Conservation (phyloP, 768 basidiomycete genomes). For the Auricularia auricula-judae region DNA sequence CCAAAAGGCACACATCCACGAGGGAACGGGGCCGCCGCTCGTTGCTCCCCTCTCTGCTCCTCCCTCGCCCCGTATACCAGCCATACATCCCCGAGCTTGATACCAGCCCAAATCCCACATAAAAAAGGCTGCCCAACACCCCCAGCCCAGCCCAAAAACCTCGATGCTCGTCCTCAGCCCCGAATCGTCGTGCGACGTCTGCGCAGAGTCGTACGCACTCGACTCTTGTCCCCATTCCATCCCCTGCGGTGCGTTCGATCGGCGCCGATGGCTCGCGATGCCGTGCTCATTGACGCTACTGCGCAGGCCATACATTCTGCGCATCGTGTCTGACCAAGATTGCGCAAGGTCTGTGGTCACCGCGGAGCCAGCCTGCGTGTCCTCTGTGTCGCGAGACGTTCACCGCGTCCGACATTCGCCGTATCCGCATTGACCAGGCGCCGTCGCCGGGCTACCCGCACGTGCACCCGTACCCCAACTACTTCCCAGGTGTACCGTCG, state of each 20-base stretch:
- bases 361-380: conserved; percentile 40
- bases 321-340: conserved; percentile 5
- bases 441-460: conserved; percentile 35
- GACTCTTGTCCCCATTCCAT: conserved; percentile 53
- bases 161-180: conserved; percentile 62
- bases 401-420: conserved; percentile 50
- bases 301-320: conserved; percentile 1
- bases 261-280: conserved; percentile 8
- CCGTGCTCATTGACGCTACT: conserved; percentile 3
- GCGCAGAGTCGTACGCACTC: conserved; percentile 53
- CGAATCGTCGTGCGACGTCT: conserved; percentile 66
- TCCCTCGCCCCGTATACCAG: no score
- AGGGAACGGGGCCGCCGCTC: no score
- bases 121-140: no score
- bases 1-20: no score
- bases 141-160: not conserved
- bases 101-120: no score
- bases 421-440: conserved; percentile 73
- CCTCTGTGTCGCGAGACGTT: conserved; percentile 59
- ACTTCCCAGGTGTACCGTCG: conserved; percentile 14
- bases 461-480: conserved; percentile 1
- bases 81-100: no score
- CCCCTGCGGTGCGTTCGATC: conserved; percentile 53
- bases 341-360: conserved; percentile 42
- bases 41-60: no score